phyloP scores from a whole-genome alignment of 352 stramenopile species.

The Pythium utonaiense region DNA sequence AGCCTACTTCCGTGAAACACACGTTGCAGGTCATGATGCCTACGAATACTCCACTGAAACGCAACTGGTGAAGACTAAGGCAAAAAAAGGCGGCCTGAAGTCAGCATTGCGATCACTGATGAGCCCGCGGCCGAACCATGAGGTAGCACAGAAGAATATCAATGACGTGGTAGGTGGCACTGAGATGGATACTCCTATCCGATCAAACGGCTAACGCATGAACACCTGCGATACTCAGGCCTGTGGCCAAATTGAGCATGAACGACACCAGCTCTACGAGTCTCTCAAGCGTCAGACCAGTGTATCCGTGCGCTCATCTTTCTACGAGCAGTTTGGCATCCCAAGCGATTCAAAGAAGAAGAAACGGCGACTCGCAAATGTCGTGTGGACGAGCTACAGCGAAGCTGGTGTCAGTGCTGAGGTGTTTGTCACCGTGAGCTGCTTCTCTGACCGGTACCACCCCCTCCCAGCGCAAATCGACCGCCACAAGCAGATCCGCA shows the following conservation, averaged over 20 bases:
- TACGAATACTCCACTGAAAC: slow-evolving; percentile 41
- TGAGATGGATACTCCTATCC: neutral
- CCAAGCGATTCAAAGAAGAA: slow-evolving; percentile 50
- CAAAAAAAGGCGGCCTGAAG: slow-evolving; percentile 24
- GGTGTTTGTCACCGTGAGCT: slow-evolving; percentile 58
- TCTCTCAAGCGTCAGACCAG: slow-evolving; percentile 49
- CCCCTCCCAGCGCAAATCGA: slow-evolving; percentile 56
- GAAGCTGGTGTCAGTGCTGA: slow-evolving; percentile 57
- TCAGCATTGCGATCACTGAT: slow-evolving; percentile 29
- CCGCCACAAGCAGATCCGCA: slow-evolving; percentile 68
- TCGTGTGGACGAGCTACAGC: slow-evolving; percentile 65
- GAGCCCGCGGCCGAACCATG: slow-evolving; percentile 21
- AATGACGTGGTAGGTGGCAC: slow-evolving; percentile 29
- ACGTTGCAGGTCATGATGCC: slow-evolving; percentile 29
- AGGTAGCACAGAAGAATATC: slow-evolving; percentile 22
- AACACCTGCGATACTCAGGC: slow-evolving; percentile 28
- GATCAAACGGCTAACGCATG: neutral
- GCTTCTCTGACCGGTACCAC: slow-evolving; percentile 50
- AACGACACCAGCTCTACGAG: slow-evolving; percentile 53
- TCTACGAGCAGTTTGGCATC: slow-evolving; percentile 71
- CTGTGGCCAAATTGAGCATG: slow-evolving; percentile 46
- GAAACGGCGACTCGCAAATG: slow-evolving; percentile 59
- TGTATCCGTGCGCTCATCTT: slow-evolving; percentile 32
- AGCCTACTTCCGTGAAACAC: slow-evolving; percentile 33
- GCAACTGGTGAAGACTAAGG: slow-evolving; percentile 2